Percentiles rank a stretch among this genome's conserved stretches.
These are phyloP conservation scores for Pseudopyricularia cyperi DNA, from an alignment of 2,329 filamentous ascomycete species.

Conservation along the genomic window DNA sequence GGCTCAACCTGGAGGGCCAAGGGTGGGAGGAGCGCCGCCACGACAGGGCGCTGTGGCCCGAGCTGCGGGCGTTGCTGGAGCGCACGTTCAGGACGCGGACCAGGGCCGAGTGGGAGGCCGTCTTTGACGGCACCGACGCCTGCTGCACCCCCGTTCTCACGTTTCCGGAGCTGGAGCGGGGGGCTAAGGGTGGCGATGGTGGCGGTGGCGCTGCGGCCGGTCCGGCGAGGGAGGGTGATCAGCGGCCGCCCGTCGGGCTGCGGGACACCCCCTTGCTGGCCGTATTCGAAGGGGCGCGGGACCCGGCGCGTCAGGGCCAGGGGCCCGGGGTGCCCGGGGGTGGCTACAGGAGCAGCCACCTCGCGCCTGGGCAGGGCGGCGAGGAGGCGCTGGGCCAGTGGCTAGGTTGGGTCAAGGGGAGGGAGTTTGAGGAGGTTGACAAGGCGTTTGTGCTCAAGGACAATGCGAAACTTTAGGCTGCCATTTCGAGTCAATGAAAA, in stretches of 20 bases:
- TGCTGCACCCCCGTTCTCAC: conserved; percentile 83
- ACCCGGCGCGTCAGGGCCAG: conserved; percentile 39
- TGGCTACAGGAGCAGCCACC: conserved; percentile 48
- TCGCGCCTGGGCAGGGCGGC: conserved; percentile 59
- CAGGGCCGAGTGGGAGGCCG: conserved; percentile 64
- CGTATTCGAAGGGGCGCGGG: conserved; percentile 32
- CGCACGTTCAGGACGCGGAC: conserved; percentile 55
- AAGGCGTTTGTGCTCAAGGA: conserved; percentile 45
- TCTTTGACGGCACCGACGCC: conserved; percentile 86
- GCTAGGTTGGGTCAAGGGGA: conserved; percentile 64
- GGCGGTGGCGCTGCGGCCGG: conserved; percentile 11
- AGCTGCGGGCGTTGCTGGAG: conserved; percentile 48
- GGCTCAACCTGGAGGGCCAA: conserved; percentile 44
- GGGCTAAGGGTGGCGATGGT: conserved; percentile 12
- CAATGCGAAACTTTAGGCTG: conserved; percentile 16
- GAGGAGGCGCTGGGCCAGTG: conserved; percentile 56
- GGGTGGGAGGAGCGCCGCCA: conserved; percentile 38
- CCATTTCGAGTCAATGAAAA: not conserved
- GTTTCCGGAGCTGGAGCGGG: conserved; percentile 55
- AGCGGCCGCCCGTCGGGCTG: conserved; percentile 58
- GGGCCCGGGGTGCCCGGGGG: conserved; percentile 50
- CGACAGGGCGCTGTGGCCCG: conserved; percentile 55
- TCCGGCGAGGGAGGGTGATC: conserved; percentile 48
- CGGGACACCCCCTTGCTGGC: conserved; percentile 55
- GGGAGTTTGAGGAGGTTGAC: conserved; percentile 53